Evolutionary conservation across 2,329 filamentous ascomycete genomes (phyloP), one percentile per base, ranked within the genome.

Genomic region (Drechslerella coelobrocha): DNA sequence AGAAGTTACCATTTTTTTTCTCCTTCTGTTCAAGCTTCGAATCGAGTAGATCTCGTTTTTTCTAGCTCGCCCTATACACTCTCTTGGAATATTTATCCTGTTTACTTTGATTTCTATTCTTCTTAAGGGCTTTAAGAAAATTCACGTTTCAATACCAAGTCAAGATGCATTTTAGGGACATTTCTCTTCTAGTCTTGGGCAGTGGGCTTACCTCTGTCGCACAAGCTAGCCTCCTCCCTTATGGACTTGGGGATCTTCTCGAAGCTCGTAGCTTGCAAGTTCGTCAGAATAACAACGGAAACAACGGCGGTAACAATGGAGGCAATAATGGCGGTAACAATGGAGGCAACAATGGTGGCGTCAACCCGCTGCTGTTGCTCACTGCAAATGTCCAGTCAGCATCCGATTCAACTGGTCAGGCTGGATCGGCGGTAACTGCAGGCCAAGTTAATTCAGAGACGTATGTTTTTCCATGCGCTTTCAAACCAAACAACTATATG

Each of bases 391-490:
- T 84, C 39, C 83, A 84, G 74, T 75, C 73, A 2, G 80, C 76
- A 52, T 82, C 80, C 63, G 71, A 76, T 9, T 74, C 75, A 21
- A 80, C 79, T 43, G 82, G 82, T 19, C 76, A 81, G 37, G 78
- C 78, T 21, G 73, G 73, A 45, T 10, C 34, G 5, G 77, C 77
- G 10, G 76, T 74, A 2, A 74, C 75, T 0, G 76, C 39, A 69
- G 78, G 77, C n/a, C 76, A 80, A 54, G 74, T 75, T 26, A 73
- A 81, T n/a, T 84, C 83, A 7, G 72, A 75, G 23, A 84, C 81
- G 81, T 83, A 75, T 69, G 78, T 73, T 47, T 2, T 45, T n/a
- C n/a, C n/a, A n/a, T n/a, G n/a, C n/a, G n/a, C n/a, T n/a, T n/a
- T n/a, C n/a, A n/a, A n/a, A n/a, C 19, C 1, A 5, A 39, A 7